Conservation (phyloP, 176 grass and related monocot species). For the Echinochloa phyllopogon region DNA sequence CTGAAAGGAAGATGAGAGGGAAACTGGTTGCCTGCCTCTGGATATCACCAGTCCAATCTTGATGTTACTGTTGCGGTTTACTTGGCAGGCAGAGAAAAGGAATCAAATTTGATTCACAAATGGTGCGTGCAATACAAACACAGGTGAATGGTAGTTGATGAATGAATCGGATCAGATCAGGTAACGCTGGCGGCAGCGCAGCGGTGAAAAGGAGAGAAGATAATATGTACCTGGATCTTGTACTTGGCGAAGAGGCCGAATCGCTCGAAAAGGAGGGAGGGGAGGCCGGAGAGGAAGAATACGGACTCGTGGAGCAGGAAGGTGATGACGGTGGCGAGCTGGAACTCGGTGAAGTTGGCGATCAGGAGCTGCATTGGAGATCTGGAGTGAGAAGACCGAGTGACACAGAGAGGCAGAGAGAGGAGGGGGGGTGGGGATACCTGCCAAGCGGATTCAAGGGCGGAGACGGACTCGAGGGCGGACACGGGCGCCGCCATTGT, state of each 20-base stretch:
- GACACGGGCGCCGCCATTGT: conserved; percentile 41
- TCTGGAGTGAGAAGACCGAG: background rate
- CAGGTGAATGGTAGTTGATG: too few species aligned
- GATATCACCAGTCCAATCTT: too few species aligned
- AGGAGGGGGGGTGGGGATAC: background rate
- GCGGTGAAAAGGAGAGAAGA: too few species aligned
- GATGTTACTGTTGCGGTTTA: too few species aligned
- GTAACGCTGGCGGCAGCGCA: too few species aligned
- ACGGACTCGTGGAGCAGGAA: conserved; percentile 84
- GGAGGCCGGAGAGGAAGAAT: conserved; percentile 87
- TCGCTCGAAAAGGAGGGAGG: conserved; percentile 84
- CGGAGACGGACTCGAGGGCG: background rate
- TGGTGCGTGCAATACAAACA: too few species aligned
- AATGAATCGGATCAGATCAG: too few species aligned
- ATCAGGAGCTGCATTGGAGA: conserved; percentile 58
- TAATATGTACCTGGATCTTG: conserved; percentile 73
- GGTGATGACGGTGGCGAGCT: conserved; percentile 73
- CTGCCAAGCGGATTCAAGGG: conserved; percentile 73
- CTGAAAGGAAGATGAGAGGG: too few species aligned
- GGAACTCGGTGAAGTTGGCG: conserved; percentile 81
- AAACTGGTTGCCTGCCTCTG: too few species aligned
- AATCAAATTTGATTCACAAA: too few species aligned
- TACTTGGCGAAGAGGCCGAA: conserved; percentile 80
- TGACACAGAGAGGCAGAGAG: background rate
- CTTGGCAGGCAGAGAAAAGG: too few species aligned